A percentile compares a stretch with the other conserved stretches of the same genome.
These are phyloP conservation scores for Cutaneotrichosporon sp. DNA, from an alignment of 1,284 basidiomycete genomes.

Conservation along the genomic window DNA sequence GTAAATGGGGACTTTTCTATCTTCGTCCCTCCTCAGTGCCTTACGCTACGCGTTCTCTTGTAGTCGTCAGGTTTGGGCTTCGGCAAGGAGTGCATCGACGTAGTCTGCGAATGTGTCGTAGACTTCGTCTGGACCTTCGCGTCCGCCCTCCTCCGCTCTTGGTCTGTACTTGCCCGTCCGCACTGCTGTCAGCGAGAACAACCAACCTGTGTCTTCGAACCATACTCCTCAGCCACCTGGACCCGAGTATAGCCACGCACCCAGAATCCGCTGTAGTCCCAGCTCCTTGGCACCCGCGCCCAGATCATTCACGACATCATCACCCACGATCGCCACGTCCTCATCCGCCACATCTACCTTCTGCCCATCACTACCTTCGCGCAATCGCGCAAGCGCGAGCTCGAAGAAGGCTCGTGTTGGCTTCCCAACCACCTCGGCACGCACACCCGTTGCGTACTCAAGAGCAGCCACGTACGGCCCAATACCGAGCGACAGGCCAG, in stretches of 20 bases:
- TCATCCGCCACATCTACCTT: neutral
- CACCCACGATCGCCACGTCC: conserved; percentile 60
- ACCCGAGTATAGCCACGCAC: no score
- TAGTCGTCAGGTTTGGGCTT: no score
- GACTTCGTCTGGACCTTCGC: conserved; percentile 56
- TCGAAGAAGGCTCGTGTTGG: conserved; percentile 60
- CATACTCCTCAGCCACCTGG: neutral
- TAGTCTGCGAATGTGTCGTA: conserved; percentile 57
- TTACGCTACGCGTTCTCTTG: no score
- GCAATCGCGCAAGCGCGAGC: conserved; percentile 55
- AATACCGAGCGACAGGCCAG: conserved; percentile 59
- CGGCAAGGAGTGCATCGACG: conserved; percentile 50
- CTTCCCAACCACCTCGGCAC: conserved; percentile 62
- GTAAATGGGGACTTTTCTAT: no score
- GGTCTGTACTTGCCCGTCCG: conserved; percentile 38
- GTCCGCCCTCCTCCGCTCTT: conserved; percentile 24
- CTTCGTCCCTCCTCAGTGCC: no score
- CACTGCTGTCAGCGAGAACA: conserved; percentile 20
- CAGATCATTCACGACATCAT: conserved; percentile 62
- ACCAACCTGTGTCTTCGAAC: neutral
- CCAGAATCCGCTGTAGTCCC: conserved; percentile 61
- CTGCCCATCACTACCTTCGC: conserved; percentile 8
- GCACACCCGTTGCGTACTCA: conserved; percentile 55
- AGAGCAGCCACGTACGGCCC: conserved; percentile 65
- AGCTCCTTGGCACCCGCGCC: conserved; percentile 60